These are phyloP conservation scores for Globisporangium mamillatum DNA, from an alignment of 352 stramenopile species.

Conservation along the genomic window DNA sequence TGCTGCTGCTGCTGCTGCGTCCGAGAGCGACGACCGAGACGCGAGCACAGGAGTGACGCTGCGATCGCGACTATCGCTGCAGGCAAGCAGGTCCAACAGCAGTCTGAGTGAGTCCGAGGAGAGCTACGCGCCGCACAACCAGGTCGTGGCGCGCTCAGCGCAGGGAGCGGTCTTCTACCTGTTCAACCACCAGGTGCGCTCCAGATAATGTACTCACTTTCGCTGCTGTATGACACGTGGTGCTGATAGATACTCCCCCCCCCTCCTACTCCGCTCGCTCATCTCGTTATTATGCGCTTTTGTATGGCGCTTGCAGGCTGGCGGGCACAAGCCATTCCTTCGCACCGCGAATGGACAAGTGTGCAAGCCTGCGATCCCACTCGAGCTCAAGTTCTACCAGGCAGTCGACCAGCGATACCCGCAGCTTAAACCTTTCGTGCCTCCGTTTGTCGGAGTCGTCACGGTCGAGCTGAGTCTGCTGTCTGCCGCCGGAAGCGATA, in stretches of 20 bases:
- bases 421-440: conserved; percentile 66
- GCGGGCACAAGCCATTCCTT: conserved; percentile 73
- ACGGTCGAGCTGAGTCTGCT: conserved; percentile 47
- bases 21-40: not conserved
- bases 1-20: not conserved
- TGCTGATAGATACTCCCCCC: not conserved
- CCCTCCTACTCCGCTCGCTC: too few relatives aligned
- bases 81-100: conserved; percentile 12
- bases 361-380: conserved; percentile 70
- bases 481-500: conserved; percentile 9
- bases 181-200: conserved; percentile 68
- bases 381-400: conserved; percentile 79
- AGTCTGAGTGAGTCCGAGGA: conserved; percentile 19
- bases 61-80: conserved; percentile 9
- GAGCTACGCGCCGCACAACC: conserved; percentile 26
- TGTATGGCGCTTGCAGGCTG: conserved; percentile 29
- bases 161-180: conserved; percentile 76
- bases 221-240: not conserved
- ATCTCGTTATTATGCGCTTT: too few relatives aligned
- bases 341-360: conserved; percentile 60
- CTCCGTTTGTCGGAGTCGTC: conserved; percentile 63
- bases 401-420: conserved; percentile 42
- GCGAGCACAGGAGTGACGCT: not conserved
- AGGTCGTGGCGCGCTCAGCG: conserved; percentile 58
- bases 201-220: not conserved